Base-by-base conservation (phyloP, 805 yeast genomes). In the Metschnikowia baotianmanensis region DNA sequence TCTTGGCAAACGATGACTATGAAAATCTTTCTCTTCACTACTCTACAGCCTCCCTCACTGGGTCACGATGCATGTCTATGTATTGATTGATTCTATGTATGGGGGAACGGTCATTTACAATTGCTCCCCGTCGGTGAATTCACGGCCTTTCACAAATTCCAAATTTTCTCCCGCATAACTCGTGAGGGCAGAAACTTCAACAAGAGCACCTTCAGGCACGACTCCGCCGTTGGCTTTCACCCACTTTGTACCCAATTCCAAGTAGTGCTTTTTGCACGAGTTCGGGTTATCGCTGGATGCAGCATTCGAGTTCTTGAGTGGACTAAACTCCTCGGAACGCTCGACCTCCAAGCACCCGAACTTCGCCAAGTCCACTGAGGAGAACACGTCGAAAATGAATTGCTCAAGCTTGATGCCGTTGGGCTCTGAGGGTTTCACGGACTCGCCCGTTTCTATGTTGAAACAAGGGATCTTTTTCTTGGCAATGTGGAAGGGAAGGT, bases 401-500 rank as follows among this genome's bases (percentile, higher is more conserved):
- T 91, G 98, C 63, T 93, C 99, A 57, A 93, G 73, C 62, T 93
- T 93, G 58, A 91, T 82, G 31, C 98, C 99, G 61, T 93, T 93
- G 34, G 91, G 86, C 42, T 70, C 76, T 1, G 70, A 52, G n/a
- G 98, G 96, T 52, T 76, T 78, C 21, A 69, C 55, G 28, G 66
- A 58, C 36, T 68, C 59, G 22, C 78, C 79, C 0, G 77, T 65
- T 1, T 53, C 57, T 17, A 64, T 50, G 53, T 81, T 79, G 36
- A 78, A 74, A 15, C 59, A 57, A 3, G 87, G 80, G 47, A 93
- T 87, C 69, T 89, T 91, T 76, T 93, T 93, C 59, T 74, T 77
- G 17, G 99, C 99, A 58, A 91, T 78, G 63, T 93, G 99, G 69
- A 83, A 91, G n/a, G 98, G 97, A 57, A 93, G 73, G 51, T 63